Percentiles rank a stretch among this genome's conserved stretches.
phyloP scores from a whole-genome alignment of 208 protist species.

The Trypanosoma boissoni region DNA sequence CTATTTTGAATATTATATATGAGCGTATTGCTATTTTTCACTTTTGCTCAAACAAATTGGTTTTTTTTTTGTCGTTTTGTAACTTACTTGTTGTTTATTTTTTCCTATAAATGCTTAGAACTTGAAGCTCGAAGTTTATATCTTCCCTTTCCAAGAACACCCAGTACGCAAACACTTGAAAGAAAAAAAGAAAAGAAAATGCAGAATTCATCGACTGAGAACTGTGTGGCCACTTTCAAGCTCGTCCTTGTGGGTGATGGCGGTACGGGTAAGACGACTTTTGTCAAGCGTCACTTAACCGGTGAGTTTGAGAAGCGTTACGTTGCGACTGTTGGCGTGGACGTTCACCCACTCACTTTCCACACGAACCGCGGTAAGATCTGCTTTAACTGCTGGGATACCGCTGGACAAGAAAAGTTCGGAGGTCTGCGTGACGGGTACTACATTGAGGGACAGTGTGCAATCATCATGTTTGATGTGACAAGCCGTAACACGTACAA shows the following conservation, averaged over 20 bases:
- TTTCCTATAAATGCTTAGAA: not conserved
- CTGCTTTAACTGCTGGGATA: constrained; percentile 99
- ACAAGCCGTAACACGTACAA: constrained; percentile 99
- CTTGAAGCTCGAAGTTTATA: not conserved
- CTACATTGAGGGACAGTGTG: constrained; percentile 99
- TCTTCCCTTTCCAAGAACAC: not conserved
- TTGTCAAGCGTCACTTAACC: constrained; percentile 99
- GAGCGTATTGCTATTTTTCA: no score
- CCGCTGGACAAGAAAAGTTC: constrained; percentile 99
- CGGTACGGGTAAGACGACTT: constrained; percentile 99
- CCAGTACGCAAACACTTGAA: not conserved
- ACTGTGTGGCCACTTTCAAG: constrained; percentile 94
- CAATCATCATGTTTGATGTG: constrained; percentile 99
- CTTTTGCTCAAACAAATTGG: no score
- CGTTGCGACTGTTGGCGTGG: constrained; percentile 93
- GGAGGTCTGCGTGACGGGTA: constrained; percentile 99
- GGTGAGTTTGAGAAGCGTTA: constrained; percentile 99
- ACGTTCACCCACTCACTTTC: constrained; percentile 99
- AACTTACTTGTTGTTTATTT: not conserved
- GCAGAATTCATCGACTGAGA: constrained; percentile 16
- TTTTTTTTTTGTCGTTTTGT: not conserved
- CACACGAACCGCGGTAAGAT: constrained; percentile 98
- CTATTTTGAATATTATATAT: no score
- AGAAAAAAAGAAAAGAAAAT: constrained; percentile 5
- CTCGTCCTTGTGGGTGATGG: constrained; percentile 99